Evolutionary conservation across 1,139 yeast species (phyloP).

Genomic region (Sugiyamaella paludigena): DNA sequence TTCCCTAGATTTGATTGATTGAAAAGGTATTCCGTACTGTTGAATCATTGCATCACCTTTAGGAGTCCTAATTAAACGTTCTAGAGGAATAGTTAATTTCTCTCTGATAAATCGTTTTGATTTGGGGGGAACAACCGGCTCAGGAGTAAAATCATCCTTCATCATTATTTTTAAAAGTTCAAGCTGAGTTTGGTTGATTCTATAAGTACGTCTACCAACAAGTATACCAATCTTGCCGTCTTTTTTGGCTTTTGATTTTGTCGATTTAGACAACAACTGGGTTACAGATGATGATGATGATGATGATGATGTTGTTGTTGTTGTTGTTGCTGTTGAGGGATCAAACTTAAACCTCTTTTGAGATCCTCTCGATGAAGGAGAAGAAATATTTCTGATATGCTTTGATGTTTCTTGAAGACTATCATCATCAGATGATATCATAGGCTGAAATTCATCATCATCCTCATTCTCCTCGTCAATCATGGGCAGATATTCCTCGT

Average conservation of each 20-base stretch:
- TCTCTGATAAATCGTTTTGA: conserved; percentile 10
- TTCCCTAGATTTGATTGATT: conserved; percentile 19
- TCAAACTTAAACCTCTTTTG: too few relatives aligned
- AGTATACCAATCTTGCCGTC: conserved; percentile 10
- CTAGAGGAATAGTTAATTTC: conserved; percentile 3
- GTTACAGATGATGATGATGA: not conserved
- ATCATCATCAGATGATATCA: too few relatives aligned
- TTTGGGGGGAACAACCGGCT: conserved; percentile 5
- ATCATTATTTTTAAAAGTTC: conserved; percentile 8
- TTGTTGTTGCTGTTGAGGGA: too few relatives aligned
- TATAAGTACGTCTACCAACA: conserved; percentile 13
- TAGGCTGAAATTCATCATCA: too few relatives aligned
- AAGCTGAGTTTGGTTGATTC: conserved; percentile 10
- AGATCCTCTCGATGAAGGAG: too few relatives aligned
- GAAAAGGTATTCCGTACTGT: conserved; percentile 23
- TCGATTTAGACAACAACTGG: not conserved
- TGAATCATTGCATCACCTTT: conserved; percentile 12
- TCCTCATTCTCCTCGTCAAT: too few relatives aligned
- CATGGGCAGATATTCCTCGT: too few relatives aligned
- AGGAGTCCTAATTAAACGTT: conserved; percentile 4
- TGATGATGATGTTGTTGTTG: too few relatives aligned
- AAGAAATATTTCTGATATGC: too few relatives aligned
- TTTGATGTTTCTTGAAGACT: too few relatives aligned
- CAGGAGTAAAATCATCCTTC: conserved; percentile 6
- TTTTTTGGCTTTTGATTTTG: conserved; percentile 2